Evolutionary conservation across 1,284 basidiomycete species (phyloP), one percentile per base, ranked within the genome.

Genomic region (Austroboletus rostrupii): DNA sequence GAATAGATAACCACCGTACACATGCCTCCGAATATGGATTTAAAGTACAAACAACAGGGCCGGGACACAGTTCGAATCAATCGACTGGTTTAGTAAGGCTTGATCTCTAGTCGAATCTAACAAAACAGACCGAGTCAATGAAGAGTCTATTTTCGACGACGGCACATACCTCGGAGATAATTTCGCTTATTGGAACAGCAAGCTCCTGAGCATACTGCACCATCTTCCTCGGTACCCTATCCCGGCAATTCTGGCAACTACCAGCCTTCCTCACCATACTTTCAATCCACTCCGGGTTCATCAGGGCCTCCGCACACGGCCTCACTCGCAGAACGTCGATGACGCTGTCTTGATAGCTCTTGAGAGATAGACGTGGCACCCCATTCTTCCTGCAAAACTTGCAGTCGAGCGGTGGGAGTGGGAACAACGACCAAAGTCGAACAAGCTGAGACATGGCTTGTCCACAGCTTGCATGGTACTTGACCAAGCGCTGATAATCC

Each of bases 391-490:
- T 67, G 50, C 64, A 66, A 31, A 66, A 54, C 48, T 66, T 66
- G 66, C 64, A 66, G 47, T 66, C 64, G 39, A 66, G 53, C 20
- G 50, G 56, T 3, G 64, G 64, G 1, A 69, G 53, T 17, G 64
- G 64, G 45, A 62, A 68, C 31, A 55, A 40, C 10, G 64, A 53
- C 64, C 64, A 66, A 36, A 66, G 53, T 13, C 62, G 67, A 37
- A 54, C 48, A 37, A 66, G 62, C 42, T 68, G 67, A 23, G 61
- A 55, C 64, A 66, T 67, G 45, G 70, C 70, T 43, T 72, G 66
- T 9, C 75, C 74, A 49, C 76, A 78, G 38, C 60, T 60, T 28
- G 68, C 66, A 47, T 76, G 74, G 57, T 76, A 78, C 45, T 71
- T 67, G 56, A 74, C 68, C 52, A 77, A 57, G 29, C 72, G 72